phyloP scores from a whole-genome alignment of 2,329 filamentous ascomycete species.

The Hypomyces rosellus region DNA sequence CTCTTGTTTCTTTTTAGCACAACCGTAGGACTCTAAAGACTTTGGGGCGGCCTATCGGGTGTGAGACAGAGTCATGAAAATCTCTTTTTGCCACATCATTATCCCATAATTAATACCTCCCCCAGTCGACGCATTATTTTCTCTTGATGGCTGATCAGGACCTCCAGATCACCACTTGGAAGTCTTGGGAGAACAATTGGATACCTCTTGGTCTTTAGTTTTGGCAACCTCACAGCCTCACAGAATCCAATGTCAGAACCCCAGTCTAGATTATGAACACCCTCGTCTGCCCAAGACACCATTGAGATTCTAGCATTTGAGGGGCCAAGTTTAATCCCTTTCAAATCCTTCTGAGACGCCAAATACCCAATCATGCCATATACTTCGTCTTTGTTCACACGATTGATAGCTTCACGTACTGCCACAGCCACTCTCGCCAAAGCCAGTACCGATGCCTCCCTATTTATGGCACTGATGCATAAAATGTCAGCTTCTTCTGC shows the following conservation, averaged over 20 bases:
- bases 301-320: neutral
- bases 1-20: too few relatives aligned
- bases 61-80: too few relatives aligned
- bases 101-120: too few relatives aligned
- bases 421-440: constrained; percentile 1
- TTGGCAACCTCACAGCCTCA: neutral
- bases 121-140: neutral
- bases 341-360: neutral
- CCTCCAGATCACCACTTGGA: constrained; percentile 5
- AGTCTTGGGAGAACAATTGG: constrained; percentile 5
- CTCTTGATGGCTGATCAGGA: constrained; percentile 1
- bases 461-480: neutral
- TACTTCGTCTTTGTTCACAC: neutral
- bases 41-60: too few relatives aligned
- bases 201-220: constrained; percentile 3
- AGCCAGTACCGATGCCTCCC: neutral
- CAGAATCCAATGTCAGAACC: constrained; percentile 1
- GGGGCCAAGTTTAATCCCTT: constrained; percentile 1
- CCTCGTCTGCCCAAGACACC: constrained; percentile 6
- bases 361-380: neutral
- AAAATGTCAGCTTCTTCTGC: constrained; percentile 4
- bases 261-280: constrained; percentile 5
- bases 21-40: too few relatives aligned
- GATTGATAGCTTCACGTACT: constrained; percentile 1
- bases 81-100: too few relatives aligned